phyloP scores from a whole-genome alignment of 83 land plant species.

The Picea abies region DNA sequence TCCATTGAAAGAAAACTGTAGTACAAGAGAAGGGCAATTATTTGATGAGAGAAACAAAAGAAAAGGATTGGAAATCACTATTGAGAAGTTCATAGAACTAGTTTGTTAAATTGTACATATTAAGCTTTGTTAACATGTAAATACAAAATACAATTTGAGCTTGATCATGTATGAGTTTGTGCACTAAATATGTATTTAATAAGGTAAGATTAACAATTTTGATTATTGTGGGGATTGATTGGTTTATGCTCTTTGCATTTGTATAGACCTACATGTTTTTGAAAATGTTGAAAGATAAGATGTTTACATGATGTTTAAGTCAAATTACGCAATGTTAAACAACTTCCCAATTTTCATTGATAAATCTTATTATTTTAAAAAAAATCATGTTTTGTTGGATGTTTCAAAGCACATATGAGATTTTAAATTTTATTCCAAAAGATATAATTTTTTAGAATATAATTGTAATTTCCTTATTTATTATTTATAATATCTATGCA shows the following conservation, averaged over 20 bases:
- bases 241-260: not conserved
- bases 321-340: no score
- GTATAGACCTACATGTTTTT: no score
- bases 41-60: constrained; percentile 30
- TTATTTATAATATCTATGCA: no score
- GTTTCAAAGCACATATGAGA: no score
- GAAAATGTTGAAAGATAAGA: no score
- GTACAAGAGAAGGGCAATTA: constrained; percentile 64
- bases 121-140: constrained; percentile 10
- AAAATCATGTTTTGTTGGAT: no score
- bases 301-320: no score
- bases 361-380: no score
- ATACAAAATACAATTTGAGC: not conserved
- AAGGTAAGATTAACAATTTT: not conserved
- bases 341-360: no score
- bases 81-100: constrained; percentile 39
- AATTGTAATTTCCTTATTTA: no score
- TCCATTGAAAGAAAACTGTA: constrained; percentile 84
- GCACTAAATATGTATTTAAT: not conserved
- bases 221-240: not conserved
- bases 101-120: constrained; percentile 21
- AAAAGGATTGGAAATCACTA: constrained; percentile 49
- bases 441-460: no score
- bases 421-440: no score
- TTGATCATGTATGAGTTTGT: not conserved